Evolutionary conservation across 108 stramenopile genomes (phyloP), one percentile per base, ranked within the genome.

Genomic region (Nannochloropsis gaditana): DNA sequence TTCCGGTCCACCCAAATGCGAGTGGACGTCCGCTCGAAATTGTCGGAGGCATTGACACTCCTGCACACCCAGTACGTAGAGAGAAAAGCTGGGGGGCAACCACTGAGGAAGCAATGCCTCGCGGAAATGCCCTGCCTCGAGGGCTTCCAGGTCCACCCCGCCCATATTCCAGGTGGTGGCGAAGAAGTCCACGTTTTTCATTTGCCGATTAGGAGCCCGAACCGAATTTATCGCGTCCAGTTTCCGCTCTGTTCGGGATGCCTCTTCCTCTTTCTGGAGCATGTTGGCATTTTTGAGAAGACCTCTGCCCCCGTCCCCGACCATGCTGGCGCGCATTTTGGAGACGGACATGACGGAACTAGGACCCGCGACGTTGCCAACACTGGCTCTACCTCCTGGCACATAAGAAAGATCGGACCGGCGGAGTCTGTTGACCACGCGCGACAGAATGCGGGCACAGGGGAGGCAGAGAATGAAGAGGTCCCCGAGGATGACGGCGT

Each of bases 51-150:
- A 73, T n/a, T 73, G 59, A n/a, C 59, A 73, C 59, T 73, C 59
- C 59, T 73, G 59, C 59, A 73, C 59, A n/a, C 59, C 59, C 59
- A 73, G 59, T n/a, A 73, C 59, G 59, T 73, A 73, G 15, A 73
- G n/a, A 15, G 59, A 73, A n/a, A n/a, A 73, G 59, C 2, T 2
- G 3, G 3, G 59, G 19, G 59, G 59, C 59, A 73, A 8, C 59
- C 59, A 73, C 59, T 73, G 59, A 4, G 59, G 59, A 3, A 73
- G 59, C 59, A 73, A n/a, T n/a, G 59, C 15, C 59, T 15, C n/a
- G 19, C 15, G 19, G n/a, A 73, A 73, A n/a, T n/a, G 19, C 15
- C 59, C n/a, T 73, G 59, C n/a, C n/a, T 73, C 59, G 5, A 73
- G 59, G 19, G 59, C 59, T n/a, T 73, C 5, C 5, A n/a, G 59